Percentiles rank a stretch among this genome's conserved stretches.
Evolutionary conservation across 2,329 filamentous ascomycete genomes (phyloP).

Genomic region (Botrytis galanthina): DNA sequence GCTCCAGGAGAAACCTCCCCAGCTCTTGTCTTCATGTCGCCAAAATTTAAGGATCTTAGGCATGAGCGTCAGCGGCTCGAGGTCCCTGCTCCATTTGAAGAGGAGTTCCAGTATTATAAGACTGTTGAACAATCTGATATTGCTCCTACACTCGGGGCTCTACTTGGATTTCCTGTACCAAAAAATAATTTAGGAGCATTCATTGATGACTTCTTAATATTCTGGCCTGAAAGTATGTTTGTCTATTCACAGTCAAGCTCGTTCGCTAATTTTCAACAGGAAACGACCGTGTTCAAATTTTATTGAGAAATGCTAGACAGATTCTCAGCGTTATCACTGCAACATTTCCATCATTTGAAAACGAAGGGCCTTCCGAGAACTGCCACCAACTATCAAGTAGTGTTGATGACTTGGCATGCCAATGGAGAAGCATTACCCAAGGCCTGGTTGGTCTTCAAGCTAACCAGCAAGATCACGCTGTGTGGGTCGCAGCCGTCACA

Average conservation of each 20-base stretch:
- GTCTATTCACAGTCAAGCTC: not conserved
- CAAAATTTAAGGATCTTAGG: slow-evolving; percentile 74
- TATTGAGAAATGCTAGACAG: slow-evolving; percentile 77
- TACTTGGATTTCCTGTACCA: slow-evolving; percentile 84
- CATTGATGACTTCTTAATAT: slow-evolving; percentile 71
- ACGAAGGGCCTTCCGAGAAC: slow-evolving; percentile 30
- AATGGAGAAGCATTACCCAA: slow-evolving; percentile 54
- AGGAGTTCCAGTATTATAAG: slow-evolving; percentile 80
- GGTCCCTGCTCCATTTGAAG: slow-evolving; percentile 57
- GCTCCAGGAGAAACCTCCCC: slow-evolving; percentile 92
- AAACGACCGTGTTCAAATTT: slow-evolving; percentile 61
- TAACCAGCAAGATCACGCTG: slow-evolving; percentile 38
- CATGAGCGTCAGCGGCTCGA: slow-evolving; percentile 46
- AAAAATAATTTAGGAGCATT: slow-evolving; percentile 88
- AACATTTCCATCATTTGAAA: slow-evolving; percentile 60
- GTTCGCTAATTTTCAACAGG: slow-evolving; percentile 33
- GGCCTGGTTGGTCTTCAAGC: slow-evolving; percentile 24
- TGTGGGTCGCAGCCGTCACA: slow-evolving; percentile 47
- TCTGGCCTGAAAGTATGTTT: slow-evolving; percentile 66
- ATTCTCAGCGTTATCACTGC: slow-evolving; percentile 74
- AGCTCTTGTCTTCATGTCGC: slow-evolving; percentile 86
- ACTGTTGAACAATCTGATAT: slow-evolving; percentile 93
- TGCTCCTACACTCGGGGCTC: slow-evolving; percentile 79
- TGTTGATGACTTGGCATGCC: slow-evolving; percentile 63
- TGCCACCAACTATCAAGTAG: slow-evolving; percentile 29